phyloP scores from a whole-genome alignment of 495 filamentous ascomycete species.

The Bacidia gigantensis region DNA sequence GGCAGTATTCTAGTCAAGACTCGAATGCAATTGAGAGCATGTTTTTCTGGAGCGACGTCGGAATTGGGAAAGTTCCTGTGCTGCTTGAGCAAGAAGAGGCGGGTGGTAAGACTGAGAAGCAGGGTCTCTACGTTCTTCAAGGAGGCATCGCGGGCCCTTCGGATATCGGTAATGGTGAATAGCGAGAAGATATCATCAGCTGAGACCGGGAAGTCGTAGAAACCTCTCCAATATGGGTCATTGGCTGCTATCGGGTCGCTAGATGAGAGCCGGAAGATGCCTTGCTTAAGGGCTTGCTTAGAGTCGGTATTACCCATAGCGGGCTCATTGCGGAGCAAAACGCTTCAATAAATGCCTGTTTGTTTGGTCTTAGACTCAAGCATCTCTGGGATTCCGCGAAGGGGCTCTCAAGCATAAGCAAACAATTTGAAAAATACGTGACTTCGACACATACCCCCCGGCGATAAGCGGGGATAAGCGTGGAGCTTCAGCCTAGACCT shows the following conservation, averaged over 20 bases:
- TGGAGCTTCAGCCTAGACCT: too few species aligned
- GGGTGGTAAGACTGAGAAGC: slow-evolving; percentile 64
- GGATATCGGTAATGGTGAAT: slow-evolving; percentile 86
- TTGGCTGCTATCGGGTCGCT: slow-evolving; percentile 75
- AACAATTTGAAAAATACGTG: too few species aligned
- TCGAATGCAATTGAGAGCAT: slow-evolving; percentile 88
- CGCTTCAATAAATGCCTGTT: too few species aligned
- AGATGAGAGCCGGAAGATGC: slow-evolving; percentile 93
- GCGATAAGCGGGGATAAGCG: background rate
- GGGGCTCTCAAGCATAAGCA: too few species aligned
- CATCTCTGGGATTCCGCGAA: too few species aligned
- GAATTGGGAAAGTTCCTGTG: slow-evolving; percentile 82
- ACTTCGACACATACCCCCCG: too few species aligned
- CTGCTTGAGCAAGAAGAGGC: slow-evolving; percentile 67
- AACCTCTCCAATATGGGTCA: slow-evolving; percentile 90
- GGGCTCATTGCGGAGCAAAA: background rate
- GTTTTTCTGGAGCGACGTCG: slow-evolving; percentile 75
- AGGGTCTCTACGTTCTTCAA: slow-evolving; percentile 87
- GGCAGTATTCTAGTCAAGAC: slow-evolving; percentile 85
- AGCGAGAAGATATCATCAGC: slow-evolving; percentile 94
- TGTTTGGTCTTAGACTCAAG: too few species aligned
- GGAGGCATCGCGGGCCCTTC: slow-evolving; percentile 74
- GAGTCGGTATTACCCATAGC: slow-evolving; percentile 96
- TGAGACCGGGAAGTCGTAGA: slow-evolving; percentile 95
- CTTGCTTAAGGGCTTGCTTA: slow-evolving; percentile 97